Conservation (phyloP, 139 green algal genomes). For the Chlamydomonas urium region DNA sequence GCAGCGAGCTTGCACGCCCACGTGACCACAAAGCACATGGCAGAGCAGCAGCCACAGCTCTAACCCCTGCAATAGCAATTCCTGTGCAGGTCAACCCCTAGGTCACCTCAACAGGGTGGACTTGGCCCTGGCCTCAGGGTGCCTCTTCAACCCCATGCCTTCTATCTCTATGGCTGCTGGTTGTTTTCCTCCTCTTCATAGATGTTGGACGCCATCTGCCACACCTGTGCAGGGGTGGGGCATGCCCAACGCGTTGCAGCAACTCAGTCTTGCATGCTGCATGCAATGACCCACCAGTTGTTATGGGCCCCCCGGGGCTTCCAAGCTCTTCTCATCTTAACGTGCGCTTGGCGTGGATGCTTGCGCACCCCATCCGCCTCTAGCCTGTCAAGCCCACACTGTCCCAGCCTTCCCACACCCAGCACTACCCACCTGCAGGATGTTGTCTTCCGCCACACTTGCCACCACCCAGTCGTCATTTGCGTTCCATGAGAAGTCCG, state of each 20-base stretch:
- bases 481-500: constrained; percentile 93
- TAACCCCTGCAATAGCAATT: no score
- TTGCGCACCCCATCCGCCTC: not conserved
- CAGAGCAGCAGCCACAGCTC: no score
- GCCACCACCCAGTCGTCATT: constrained; percentile 92
- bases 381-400: not conserved
- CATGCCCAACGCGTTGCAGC: not conserved
- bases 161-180: not conserved
- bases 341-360: not conserved
- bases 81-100: no score
- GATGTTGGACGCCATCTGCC: constrained; percentile 93
- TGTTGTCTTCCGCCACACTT: constrained; percentile 98
- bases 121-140: no score
- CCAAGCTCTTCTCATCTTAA: not conserved
- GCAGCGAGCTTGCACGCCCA: no score
- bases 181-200: constrained; percentile 60
- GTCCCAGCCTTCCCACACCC: not conserved
- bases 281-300: not conserved
- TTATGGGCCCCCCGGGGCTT: not conserved
- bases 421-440: constrained; percentile 75
- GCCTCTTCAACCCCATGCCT: no score
- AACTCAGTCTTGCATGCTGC: not conserved
- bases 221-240: constrained; percentile 54
- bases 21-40: no score
- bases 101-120: no score